phyloP scores from a whole-genome alignment of 2,329 filamentous ascomycete species.

The Diaporthe eres region DNA sequence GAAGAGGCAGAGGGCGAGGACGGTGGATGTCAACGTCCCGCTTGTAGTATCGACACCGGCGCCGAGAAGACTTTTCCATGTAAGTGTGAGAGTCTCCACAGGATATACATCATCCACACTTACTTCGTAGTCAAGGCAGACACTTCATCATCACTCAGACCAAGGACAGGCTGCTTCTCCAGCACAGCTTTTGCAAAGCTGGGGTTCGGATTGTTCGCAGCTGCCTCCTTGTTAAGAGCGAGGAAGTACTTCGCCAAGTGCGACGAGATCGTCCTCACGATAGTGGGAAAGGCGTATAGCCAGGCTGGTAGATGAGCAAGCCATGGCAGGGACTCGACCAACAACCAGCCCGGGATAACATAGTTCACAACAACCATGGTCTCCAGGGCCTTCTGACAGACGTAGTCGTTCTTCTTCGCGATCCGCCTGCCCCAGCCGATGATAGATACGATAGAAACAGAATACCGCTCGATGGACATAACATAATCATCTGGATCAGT shows the following conservation, averaged over 20 bases:
- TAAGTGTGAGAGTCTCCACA: neutral
- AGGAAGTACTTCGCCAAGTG: slow-evolving; percentile 13
- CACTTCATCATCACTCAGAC: neutral
- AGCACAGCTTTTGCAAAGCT: slow-evolving; percentile 26
- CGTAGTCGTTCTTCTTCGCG: slow-evolving; percentile 15
- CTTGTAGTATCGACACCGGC: slow-evolving; percentile 22
- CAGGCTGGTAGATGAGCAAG: slow-evolving; percentile 17
- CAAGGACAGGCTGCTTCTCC: slow-evolving; percentile 13
- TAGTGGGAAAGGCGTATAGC: slow-evolving; percentile 23
- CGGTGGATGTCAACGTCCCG: slow-evolving; percentile 10
- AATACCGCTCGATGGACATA: slow-evolving; percentile 19
- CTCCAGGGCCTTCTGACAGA: slow-evolving; percentile 7
- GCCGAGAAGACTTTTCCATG: neutral
- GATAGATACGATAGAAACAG: slow-evolving; percentile 25
- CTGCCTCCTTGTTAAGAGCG: slow-evolving; percentile 30
- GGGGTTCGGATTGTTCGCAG: slow-evolving; percentile 7
- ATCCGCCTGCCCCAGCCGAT: slow-evolving; percentile 19
- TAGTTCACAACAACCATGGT: slow-evolving; percentile 11
- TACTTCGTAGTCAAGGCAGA: slow-evolving; percentile 23
- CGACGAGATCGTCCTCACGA: slow-evolving; percentile 15
- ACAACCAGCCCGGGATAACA: slow-evolving; percentile 14
- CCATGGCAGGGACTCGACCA: slow-evolving; percentile 30
- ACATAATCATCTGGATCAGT: slow-evolving; percentile 12
- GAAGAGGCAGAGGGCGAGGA: slow-evolving; percentile 23
- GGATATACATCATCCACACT: neutral